Evolutionary conservation across 441 rosid species (phyloP).

Genomic region (Erodium moschatum): DNA sequence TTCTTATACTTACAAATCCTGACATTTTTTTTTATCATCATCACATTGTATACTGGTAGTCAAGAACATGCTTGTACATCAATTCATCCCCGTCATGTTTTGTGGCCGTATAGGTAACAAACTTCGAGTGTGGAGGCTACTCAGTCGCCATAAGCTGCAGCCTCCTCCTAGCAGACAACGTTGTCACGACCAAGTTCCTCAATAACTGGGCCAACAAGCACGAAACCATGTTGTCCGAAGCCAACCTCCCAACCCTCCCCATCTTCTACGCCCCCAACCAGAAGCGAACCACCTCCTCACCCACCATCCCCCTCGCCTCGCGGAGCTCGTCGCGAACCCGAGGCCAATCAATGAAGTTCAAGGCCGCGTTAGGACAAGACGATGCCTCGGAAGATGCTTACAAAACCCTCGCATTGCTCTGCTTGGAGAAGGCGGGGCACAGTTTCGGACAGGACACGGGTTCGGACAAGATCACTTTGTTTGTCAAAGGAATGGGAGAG

Average conservation of each 20-base stretch:
- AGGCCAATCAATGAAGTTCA: conserved; percentile 28
- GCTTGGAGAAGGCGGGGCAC: conserved; percentile 31
- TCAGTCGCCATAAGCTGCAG: conserved; percentile 74
- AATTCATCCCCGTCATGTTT: neutral
- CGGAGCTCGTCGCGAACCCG: conserved; percentile 24
- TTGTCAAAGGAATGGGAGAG: conserved; percentile 35
- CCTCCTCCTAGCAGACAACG: conserved; percentile 48
- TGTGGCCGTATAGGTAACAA: conserved; percentile 39
- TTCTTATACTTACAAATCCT: no score
- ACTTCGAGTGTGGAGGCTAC: conserved; percentile 71
- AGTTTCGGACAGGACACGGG: conserved; percentile 19
- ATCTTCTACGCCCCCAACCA: conserved; percentile 44
- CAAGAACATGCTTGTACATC: no score
- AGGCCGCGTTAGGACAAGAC: neutral
- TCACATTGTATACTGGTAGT: no score
- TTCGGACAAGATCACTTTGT: conserved; percentile 23
- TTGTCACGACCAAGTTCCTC: conserved; percentile 37
- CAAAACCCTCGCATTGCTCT: conserved; percentile 21
- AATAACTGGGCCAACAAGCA: conserved; percentile 54
- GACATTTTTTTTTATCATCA: no score
- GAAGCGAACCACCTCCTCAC: conserved; percentile 16
- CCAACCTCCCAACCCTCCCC: conserved; percentile 26
- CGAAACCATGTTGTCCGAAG: conserved; percentile 24
- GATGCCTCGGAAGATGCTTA: conserved; percentile 14
- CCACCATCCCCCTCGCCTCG: conserved; percentile 18